A percentile compares a stretch with the other conserved stretches of the same genome.
Conservation (phyloP, 2,329 filamentous ascomycete species). For the Thelonectria olida region DNA sequence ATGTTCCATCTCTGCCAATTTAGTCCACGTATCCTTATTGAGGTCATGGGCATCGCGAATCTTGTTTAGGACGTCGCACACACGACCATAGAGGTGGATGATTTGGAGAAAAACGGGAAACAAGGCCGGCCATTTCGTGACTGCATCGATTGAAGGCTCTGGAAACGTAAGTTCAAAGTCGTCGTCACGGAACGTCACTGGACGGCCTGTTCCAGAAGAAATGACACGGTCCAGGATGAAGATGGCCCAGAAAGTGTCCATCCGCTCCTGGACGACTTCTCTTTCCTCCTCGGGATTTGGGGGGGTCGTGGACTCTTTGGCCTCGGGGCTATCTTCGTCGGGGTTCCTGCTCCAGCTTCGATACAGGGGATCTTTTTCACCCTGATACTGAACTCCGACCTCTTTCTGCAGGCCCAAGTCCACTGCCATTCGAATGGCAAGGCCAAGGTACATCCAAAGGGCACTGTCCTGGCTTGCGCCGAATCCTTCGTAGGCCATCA, state of each 20-base stretch:
- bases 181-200: constrained; percentile 83
- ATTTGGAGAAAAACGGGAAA: constrained; percentile 85
- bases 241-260: constrained; percentile 90
- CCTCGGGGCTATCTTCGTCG: constrained; percentile 49
- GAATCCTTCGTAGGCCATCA: constrained; percentile 90
- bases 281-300: constrained; percentile 62
- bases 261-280: constrained; percentile 80
- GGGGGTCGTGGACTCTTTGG: constrained; percentile 51
- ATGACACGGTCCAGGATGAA: constrained; percentile 90
- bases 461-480: constrained; percentile 89
- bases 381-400: constrained; percentile 74
- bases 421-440: constrained; percentile 84
- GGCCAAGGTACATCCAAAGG: constrained; percentile 92
- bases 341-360: constrained; percentile 53
- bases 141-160: constrained; percentile 57
- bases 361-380: constrained; percentile 61
- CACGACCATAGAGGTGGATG: constrained; percentile 84
- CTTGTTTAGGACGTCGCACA: constrained; percentile 85
- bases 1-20: constrained; percentile 80
- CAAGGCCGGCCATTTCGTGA: constrained; percentile 77
- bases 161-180: constrained; percentile 84
- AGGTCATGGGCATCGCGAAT: constrained; percentile 79
- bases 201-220: constrained; percentile 84
- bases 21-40: constrained; percentile 76
- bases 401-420: constrained; percentile 84